These are phyloP conservation scores for Begonia loranthoides DNA, from an alignment of 306 rosid species.

Conservation along the genomic window DNA sequence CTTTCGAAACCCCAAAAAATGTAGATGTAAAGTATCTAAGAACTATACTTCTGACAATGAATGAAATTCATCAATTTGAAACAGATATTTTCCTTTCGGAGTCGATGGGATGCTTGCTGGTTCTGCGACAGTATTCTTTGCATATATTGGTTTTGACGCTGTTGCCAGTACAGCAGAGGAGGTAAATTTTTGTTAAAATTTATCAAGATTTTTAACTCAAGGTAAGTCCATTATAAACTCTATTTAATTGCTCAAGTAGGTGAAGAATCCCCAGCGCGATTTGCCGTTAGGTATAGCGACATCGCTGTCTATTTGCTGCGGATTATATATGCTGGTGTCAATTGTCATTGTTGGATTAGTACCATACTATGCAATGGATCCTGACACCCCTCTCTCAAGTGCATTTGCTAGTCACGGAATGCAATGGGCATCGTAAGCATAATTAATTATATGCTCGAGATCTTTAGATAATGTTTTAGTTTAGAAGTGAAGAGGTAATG, in stretches of 20 bases:
- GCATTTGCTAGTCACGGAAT: slow-evolving; percentile 73
- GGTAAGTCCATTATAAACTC: no score
- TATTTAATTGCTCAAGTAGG: slow-evolving; percentile 28
- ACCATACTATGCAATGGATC: slow-evolving; percentile 78
- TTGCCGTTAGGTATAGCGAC: slow-evolving; percentile 74
- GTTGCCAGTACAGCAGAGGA: slow-evolving; percentile 95
- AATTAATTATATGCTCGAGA: no score
- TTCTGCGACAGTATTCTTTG: slow-evolving; percentile 93
- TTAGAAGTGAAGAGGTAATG: no score
- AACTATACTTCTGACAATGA: no score
- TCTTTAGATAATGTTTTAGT: no score
- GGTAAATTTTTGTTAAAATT: slow-evolving; percentile 20
- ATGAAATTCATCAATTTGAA: slow-evolving; percentile 4
- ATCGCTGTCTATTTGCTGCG: slow-evolving; percentile 72
- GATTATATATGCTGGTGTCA: slow-evolving; percentile 73
- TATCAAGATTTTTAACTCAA: no score
- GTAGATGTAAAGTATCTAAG: no score
- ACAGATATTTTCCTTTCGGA: slow-evolving; percentile 80
- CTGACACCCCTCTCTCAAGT: slow-evolving; percentile 89
- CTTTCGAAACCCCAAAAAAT: no score
- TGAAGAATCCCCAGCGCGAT: slow-evolving; percentile 87
- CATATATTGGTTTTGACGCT: slow-evolving; percentile 86
- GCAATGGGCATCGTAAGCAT: slow-evolving; percentile 89
- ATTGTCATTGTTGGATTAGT: slow-evolving; percentile 79
- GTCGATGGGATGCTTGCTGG: slow-evolving; percentile 94